These are phyloP conservation scores for Cyberlindnera euphorbiae DNA, from an alignment of 805 yeast genomes.

Conservation along the genomic window DNA sequence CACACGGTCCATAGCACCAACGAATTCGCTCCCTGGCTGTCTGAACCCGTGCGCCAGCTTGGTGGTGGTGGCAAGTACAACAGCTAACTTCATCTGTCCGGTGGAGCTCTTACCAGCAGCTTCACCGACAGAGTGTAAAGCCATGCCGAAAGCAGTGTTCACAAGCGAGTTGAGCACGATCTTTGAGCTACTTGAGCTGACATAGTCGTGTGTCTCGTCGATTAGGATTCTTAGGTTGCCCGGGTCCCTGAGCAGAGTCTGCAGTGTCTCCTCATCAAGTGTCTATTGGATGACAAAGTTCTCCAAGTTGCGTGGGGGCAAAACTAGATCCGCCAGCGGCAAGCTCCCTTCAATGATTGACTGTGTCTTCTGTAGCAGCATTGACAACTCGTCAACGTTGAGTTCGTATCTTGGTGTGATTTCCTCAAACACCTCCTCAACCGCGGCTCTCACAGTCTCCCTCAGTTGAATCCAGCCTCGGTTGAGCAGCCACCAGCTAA, in stretches of 20 bases:
- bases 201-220: conserved; percentile 40
- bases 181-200: conserved; percentile 33
- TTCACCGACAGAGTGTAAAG: conserved; percentile 10
- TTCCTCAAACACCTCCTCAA: conserved; percentile 54
- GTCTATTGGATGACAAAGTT: conserved; percentile 52
- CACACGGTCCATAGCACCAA: conserved; percentile 39
- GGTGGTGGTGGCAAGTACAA: conserved; percentile 62
- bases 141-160: conserved; percentile 24
- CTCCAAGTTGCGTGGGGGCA: conserved; percentile 51
- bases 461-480: conserved; percentile 71
- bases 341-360: conserved; percentile 37
- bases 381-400: conserved; percentile 54
- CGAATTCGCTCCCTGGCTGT: conserved; percentile 36
- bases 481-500: conserved; percentile 92
- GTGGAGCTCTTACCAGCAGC: conserved; percentile 20
- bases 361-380: conserved; percentile 36
- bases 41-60: conserved; percentile 57
- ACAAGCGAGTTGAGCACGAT: conserved; percentile 33
- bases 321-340: conserved; percentile 35
- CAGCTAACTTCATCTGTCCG: conserved; percentile 52
- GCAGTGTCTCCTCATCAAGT: conserved; percentile 36
- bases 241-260: conserved; percentile 24
- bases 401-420: conserved; percentile 73
- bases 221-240: conserved; percentile 31
- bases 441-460: conserved; percentile 48